Base-by-base conservation (phyloP, 257 asterid genomes). In the Mentha longifolia region DNA sequence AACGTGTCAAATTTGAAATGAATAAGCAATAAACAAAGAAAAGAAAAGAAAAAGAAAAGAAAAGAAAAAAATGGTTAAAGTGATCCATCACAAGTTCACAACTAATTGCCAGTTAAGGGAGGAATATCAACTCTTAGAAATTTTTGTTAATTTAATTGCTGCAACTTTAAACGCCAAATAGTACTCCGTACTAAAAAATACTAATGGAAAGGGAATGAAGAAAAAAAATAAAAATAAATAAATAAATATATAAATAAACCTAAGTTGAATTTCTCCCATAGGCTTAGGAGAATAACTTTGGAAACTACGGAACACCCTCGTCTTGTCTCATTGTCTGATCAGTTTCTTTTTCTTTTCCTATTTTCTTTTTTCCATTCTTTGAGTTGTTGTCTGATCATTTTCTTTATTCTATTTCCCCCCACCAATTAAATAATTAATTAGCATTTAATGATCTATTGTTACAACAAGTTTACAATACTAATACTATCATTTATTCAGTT, bases 221-320 rank as follows among this genome's bases (percentile, higher is more conserved):
- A 22, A 22, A 22, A 22, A 22, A 22, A 22, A n/a, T n/a, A n/a
- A n/a, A n/a, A n/a, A n/a, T n/a, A n/a, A n/a, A n/a, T n/a, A n/a
- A n/a, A n/a, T n/a, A n/a, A n/a, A n/a, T n/a, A n/a, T n/a, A n/a
- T n/a, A n/a, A n/a, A n/a, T n/a, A n/a, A n/a, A n/a, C n/a, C 25
- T n/a, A 61, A 57, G 50, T 83, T 65, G 69, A 75, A 5, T 70
- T 70, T 63, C 71, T 65, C 61, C 84, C 84, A 70, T 13, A 42
- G 71, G 57, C 64, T 41, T 42, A 42, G 82, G 78, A 75, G 65
- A 57, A 74, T 19, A 70, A 51, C 89, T 75, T 80, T 67, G 87
- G 77, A 76, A 76, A 70, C 81, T 77, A 82, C 88, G 89, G 75
- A 73, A 77, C 83, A 17, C 81, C 80, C 77, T 79, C 77, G 68